Evolutionary conservation across 2,329 filamentous ascomycete genomes (phyloP).

Genomic region (Diaporthe ampelina): DNA sequence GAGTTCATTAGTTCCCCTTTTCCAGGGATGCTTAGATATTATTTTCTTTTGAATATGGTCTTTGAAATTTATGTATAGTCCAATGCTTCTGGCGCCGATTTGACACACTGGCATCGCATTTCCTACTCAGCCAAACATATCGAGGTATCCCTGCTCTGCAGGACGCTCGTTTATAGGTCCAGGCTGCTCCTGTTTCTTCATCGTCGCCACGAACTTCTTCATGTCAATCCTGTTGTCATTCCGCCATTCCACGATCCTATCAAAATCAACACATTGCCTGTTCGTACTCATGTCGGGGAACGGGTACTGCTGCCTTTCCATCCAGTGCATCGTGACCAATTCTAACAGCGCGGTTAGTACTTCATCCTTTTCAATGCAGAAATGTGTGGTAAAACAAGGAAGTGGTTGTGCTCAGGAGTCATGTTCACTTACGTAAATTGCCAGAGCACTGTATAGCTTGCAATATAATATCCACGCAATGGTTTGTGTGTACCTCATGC

Average conservation of each 20-base stretch:
- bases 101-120: too few relatives aligned
- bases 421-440: constrained; percentile 44
- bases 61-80: too few relatives aligned
- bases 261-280: constrained; percentile 53
- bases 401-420: too few relatives aligned
- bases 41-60: too few relatives aligned
- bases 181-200: constrained; percentile 40
- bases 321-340: constrained; percentile 53
- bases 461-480: constrained; percentile 53
- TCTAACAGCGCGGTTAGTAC: constrained; percentile 38
- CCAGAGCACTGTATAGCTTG: constrained; percentile 52
- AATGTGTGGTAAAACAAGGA: too few relatives aligned
- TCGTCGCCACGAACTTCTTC: constrained; percentile 43
- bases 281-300: constrained; percentile 53
- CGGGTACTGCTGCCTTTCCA: constrained; percentile 48
- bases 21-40: too few relatives aligned
- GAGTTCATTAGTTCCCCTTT: too few relatives aligned
- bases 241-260: constrained; percentile 45
- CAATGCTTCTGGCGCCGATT: too few relatives aligned
- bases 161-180: neutral
- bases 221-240: constrained; percentile 44
- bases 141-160: constrained; percentile 14
- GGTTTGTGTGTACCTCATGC: constrained; percentile 50
- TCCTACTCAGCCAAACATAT: neutral
- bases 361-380: too few relatives aligned